Conservation (phyloP, 2,329 filamentous ascomycete species). For the Cytospora piceicola region DNA sequence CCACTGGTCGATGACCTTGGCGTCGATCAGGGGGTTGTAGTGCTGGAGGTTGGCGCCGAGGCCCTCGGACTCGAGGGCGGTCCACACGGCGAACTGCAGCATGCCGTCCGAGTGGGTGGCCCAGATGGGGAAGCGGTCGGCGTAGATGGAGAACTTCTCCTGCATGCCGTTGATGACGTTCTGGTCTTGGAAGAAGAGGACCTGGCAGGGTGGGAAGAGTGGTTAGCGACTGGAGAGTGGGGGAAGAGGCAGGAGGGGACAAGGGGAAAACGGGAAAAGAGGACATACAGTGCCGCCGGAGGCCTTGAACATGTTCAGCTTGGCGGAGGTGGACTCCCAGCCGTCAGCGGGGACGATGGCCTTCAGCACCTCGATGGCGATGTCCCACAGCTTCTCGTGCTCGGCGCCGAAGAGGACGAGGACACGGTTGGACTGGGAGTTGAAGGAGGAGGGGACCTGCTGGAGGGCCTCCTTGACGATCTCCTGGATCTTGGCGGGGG, state of each 20-base stretch:
- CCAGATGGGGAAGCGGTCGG: constrained; percentile 80
- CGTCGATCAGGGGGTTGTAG: constrained; percentile 86
- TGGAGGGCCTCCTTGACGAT: constrained; percentile 67
- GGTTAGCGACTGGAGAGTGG: not conserved
- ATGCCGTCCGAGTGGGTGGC: constrained; percentile 78
- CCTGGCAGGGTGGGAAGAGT: constrained; percentile 41
- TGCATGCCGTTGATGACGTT: constrained; percentile 67
- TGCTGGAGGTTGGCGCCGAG: constrained; percentile 90
- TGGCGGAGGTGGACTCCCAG: constrained; percentile 57
- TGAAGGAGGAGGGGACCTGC: constrained; percentile 81
- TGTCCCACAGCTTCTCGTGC: constrained; percentile 87
- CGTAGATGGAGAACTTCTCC: constrained; percentile 71
- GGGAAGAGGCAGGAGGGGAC: not conserved
- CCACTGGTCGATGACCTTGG: constrained; percentile 71
- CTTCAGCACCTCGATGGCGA: constrained; percentile 67
- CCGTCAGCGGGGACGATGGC: constrained; percentile 67
- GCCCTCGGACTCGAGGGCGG: constrained; percentile 79
- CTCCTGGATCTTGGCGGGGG: constrained; percentile 63
- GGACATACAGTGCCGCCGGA: constrained; percentile 75
- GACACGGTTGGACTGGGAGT: constrained; percentile 80
- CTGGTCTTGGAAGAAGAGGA: constrained; percentile 87
- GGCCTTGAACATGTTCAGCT: constrained; percentile 63
- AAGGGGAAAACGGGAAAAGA: not conserved
- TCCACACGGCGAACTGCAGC: constrained; percentile 81
- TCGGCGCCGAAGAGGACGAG: constrained; percentile 80